These are phyloP conservation scores for Kappamyces sp. DNA, from an alignment of 192 early-diverging fungal species.

Conservation along the genomic window DNA sequence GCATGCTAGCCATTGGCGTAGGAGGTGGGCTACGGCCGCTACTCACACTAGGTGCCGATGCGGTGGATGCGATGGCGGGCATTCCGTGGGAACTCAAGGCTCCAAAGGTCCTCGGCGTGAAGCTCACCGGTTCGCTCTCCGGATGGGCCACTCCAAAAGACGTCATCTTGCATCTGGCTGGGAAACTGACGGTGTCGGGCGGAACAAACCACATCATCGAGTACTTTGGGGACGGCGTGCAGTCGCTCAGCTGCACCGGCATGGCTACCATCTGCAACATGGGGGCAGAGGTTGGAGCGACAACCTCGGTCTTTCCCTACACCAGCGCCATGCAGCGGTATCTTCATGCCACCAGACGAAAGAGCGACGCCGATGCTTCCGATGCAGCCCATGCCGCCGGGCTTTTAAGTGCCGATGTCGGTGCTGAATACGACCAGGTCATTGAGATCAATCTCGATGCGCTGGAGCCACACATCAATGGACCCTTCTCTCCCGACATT, in stretches of 20 bases:
- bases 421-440: conserved; percentile 73
- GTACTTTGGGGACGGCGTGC: conserved; percentile 94
- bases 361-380: conserved; percentile 70
- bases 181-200: conserved; percentile 91
- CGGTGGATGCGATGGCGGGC: conserved; percentile 97
- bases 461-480: conserved; percentile 95
- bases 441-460: conserved; percentile 90
- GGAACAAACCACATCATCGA: conserved; percentile 96
- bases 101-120: conserved; percentile 90
- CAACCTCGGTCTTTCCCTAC: conserved; percentile 94
- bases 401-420: conserved; percentile 67
- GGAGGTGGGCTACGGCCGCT: conserved; percentile 48
- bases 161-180: conserved; percentile 91
- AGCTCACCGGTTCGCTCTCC: conserved; percentile 75
- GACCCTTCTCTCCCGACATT: conserved; percentile 84
- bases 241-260: conserved; percentile 91
- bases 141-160: conserved; percentile 96
- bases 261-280: conserved; percentile 99
- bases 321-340: conserved; percentile 88
- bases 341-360: conserved; percentile 79
- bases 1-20: conserved; percentile 93
- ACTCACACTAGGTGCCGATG: conserved; percentile 64
- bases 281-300: conserved; percentile 97
- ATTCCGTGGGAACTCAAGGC: conserved; percentile 99
- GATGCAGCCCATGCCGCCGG: conserved; percentile 32